Evolutionary conservation across 2,329 filamentous ascomycete species (phyloP).

Genomic region (Emericellopsis atlantica): DNA sequence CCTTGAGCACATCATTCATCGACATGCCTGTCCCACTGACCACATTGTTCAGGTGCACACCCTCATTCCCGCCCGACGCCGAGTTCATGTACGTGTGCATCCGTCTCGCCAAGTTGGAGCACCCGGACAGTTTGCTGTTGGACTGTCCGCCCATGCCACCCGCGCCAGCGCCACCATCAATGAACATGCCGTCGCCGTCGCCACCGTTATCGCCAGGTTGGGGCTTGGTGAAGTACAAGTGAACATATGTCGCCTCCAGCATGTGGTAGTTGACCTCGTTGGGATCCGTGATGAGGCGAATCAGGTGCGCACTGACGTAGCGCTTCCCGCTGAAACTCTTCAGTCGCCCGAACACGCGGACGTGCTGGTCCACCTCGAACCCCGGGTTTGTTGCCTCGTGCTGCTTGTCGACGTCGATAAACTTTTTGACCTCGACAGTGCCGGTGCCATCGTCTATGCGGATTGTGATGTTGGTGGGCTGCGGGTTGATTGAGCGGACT

Average conservation of each 20-base stretch:
- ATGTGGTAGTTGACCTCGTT: conserved; percentile 93
- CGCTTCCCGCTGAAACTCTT: conserved; percentile 76
- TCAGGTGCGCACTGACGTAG: conserved; percentile 70
- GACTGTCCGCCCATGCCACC: conserved; percentile 15
- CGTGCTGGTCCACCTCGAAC: conserved; percentile 64
- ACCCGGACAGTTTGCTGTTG: conserved; percentile 27
- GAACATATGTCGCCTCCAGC: conserved; percentile 79
- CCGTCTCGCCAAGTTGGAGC: conserved; percentile 48
- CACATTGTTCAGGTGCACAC: conserved; percentile 70
- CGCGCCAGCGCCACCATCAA: conserved; percentile 32
- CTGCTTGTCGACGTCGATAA: conserved; percentile 55
- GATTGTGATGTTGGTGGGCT: conserved; percentile 86
- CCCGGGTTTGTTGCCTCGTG: conserved; percentile 33
- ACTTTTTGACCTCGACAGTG: conserved; percentile 80
- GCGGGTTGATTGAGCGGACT: conserved; percentile 74
- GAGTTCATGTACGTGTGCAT: conserved; percentile 60
- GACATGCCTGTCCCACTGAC: conserved; percentile 52
- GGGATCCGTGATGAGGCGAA: conserved; percentile 69
- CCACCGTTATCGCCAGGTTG: conserved; percentile 24
- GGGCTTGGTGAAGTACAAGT: conserved; percentile 58
- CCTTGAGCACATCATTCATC: conserved; percentile 57
- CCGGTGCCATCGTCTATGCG: conserved; percentile 92
- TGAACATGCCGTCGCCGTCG: conserved; percentile 40
- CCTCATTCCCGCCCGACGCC: conserved; percentile 63
- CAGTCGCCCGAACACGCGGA: conserved; percentile 74